These are phyloP conservation scores for Cornus florida DNA, from an alignment of 148 eudicot species.

Conservation along the genomic window DNA sequence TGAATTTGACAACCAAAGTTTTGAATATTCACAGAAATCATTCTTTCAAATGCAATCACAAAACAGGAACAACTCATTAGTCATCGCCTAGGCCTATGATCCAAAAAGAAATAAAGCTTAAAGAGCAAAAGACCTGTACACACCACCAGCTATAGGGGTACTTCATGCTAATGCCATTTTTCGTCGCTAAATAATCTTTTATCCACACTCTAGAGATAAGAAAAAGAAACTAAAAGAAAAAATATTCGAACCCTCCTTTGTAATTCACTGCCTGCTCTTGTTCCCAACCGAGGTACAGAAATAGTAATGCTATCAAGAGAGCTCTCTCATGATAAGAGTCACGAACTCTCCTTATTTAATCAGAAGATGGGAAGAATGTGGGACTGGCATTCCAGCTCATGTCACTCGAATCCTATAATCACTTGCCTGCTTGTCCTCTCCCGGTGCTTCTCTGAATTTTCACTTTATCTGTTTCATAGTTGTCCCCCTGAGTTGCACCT, in stretches of 20 bases:
- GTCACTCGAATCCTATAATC: not conserved
- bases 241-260: no score
- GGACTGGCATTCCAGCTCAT: not conserved
- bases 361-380: no score
- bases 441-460: slow-evolving; percentile 11
- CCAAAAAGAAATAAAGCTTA: not conserved
- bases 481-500: slow-evolving; percentile 20
- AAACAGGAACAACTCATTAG: not conserved
- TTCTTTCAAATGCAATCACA: slow-evolving; percentile 6
- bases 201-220: no score
- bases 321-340: not conserved
- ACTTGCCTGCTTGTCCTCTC: slow-evolving; percentile 2
- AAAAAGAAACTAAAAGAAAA: no score
- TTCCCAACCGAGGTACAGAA: no score
- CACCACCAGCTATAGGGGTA: not conserved
- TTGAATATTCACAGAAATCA: not conserved
- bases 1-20: not conserved
- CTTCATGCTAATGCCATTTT: not conserved
- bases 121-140: slow-evolving; percentile 12
- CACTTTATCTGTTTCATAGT: slow-evolving; percentile 28
- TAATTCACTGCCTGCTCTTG: no score
- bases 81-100: not conserved
- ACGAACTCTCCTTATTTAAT: not conserved
- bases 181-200: slow-evolving; percentile 5
- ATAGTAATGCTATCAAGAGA: no score